These are phyloP conservation scores for Poa annua DNA, from an alignment of 176 grass and related monocot species.

Conservation along the genomic window DNA sequence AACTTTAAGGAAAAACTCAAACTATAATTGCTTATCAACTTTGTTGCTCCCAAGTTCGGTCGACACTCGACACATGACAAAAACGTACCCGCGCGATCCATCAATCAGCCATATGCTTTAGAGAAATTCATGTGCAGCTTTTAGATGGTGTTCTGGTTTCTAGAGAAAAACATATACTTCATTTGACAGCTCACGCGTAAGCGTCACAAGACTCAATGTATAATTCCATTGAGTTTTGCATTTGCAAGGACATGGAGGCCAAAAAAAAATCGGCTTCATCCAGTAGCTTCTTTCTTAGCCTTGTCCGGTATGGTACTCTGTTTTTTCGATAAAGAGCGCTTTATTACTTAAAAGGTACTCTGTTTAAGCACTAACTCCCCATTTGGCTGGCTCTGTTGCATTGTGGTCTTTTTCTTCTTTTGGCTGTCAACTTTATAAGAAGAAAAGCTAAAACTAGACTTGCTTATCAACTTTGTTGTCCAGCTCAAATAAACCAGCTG, in stretches of 20 bases:
- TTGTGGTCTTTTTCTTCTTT: constrained; percentile 19
- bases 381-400: neutral
- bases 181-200: neutral
- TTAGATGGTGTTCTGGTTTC: neutral
- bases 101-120: neutral
- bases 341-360: too few relatives aligned
- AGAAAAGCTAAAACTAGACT: neutral
- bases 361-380: neutral
- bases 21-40: too few relatives aligned
- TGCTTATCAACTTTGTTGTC: neutral
- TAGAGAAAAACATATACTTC: neutral
- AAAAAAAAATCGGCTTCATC: neutral
- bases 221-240: neutral
- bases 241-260: neutral
- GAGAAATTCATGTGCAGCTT: neutral
- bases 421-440: neutral
- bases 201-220: too few relatives aligned
- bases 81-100: too few relatives aligned
- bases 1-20: too few relatives aligned
- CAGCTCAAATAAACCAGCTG: neutral
- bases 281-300: neutral
- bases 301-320: neutral
- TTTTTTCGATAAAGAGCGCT: too few relatives aligned
- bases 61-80: too few relatives aligned
- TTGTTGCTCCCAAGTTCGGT: too few relatives aligned